These are phyloP conservation scores for Nitzschia sp. DNA, from an alignment of 108 stramenopile species.

Conservation along the genomic window DNA sequence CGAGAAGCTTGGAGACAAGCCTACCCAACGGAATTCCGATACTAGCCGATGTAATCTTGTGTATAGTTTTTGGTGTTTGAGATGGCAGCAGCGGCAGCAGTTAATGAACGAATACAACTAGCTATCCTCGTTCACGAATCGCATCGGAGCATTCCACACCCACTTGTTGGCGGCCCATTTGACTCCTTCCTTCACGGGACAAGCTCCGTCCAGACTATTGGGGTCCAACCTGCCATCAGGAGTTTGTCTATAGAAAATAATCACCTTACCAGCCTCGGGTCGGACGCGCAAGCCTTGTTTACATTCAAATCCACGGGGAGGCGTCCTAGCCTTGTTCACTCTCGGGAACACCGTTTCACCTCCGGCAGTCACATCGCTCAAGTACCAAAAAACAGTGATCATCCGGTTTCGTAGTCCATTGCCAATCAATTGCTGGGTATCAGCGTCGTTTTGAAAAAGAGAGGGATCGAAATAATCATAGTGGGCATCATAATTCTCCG, in stretches of 20 bases:
- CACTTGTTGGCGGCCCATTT: conserved; percentile 95
- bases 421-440: conserved; percentile 43
- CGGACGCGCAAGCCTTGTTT: conserved; percentile 60
- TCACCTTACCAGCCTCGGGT: conserved; percentile 79
- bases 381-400: conserved; percentile 90
- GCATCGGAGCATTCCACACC: conserved; percentile 83
- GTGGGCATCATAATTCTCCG: conserved; percentile 72
- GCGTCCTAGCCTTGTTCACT: conserved; percentile 13
- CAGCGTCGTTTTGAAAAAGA: conserved; percentile 40
- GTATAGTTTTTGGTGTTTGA: no score
- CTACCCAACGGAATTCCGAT: conserved; percentile 22
- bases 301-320: neutral
- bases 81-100: no score
- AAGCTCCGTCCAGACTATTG: conserved; percentile 84
- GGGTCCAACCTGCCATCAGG: conserved; percentile 59
- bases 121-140: neutral
- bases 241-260: conserved; percentile 78
- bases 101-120: no score
- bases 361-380: conserved; percentile 80
- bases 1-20: conserved; percentile 56
- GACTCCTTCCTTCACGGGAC: conserved; percentile 82
- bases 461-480: conserved; percentile 78
- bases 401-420: conserved; percentile 73
- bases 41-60: neutral
- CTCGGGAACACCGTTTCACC: conserved; percentile 71